These are phyloP conservation scores for Bocquillonia castaneifolia DNA, from an alignment of 441 rosid genomes.

Conservation along the genomic window DNA sequence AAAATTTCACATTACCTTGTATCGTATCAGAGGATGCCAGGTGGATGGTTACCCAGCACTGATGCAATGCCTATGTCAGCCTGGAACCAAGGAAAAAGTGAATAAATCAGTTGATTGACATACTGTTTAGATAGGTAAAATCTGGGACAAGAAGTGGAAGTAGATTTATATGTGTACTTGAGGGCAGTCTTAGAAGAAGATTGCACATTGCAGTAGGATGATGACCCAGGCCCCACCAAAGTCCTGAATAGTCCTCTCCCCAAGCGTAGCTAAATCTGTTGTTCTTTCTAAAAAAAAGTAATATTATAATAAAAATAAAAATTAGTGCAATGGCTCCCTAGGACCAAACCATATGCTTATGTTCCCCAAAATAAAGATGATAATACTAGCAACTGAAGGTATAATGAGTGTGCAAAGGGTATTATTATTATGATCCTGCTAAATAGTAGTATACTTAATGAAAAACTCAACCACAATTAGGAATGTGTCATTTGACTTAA, in stretches of 20 bases:
- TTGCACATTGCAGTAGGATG: not conserved
- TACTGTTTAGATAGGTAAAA: not conserved
- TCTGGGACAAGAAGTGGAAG: not conserved
- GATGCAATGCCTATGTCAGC: constrained; percentile 14
- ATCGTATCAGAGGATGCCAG: constrained; percentile 13
- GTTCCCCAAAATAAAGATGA: not conserved
- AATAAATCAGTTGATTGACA: constrained; percentile 15
- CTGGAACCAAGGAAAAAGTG: constrained; percentile 16
- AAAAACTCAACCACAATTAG: constrained; percentile 9
- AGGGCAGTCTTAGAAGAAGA: constrained; percentile 14
- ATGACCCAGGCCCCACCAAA: constrained; percentile 20
- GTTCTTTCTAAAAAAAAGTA: not conserved
- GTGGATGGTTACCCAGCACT: constrained; percentile 11
- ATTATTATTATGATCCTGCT: too few species aligned
- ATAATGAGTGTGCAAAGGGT: too few species aligned
- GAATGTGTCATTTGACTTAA: not conserved
- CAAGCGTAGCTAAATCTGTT: constrained; percentile 9
- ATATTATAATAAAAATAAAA: not conserved
- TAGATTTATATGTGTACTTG: constrained; percentile 24
- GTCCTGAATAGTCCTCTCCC: not conserved
- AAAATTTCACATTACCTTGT: not conserved
- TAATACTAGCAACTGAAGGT: not conserved
- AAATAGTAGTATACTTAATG: not conserved
- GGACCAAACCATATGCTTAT: not conserved
- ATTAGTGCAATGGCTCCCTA: not conserved